Evolutionary conservation across 1,139 yeast species (phyloP).

Genomic region (Hansenula anomala): DNA sequence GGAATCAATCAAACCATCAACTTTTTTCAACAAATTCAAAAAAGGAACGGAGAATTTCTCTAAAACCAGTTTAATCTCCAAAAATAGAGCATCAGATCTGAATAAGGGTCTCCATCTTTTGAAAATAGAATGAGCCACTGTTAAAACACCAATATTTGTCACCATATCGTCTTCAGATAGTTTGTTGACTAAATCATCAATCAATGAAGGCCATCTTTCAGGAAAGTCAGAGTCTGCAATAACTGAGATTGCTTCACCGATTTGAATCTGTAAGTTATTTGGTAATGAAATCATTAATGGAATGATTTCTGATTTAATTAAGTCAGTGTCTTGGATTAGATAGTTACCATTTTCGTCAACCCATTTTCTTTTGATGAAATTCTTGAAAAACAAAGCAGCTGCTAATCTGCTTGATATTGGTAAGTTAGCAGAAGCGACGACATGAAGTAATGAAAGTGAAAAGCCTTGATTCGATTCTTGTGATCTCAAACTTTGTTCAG

Average conservation of each 20-base stretch:
- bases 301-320: constrained; percentile 73
- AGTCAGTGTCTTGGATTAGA: constrained; percentile 61
- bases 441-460: constrained; percentile 66
- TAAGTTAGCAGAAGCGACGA: constrained; percentile 62
- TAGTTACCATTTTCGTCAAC: constrained; percentile 84
- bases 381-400: constrained; percentile 87
- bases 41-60: constrained; percentile 85
- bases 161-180: constrained; percentile 58
- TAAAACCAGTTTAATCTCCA: constrained; percentile 83
- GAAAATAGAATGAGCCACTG: constrained; percentile 93
- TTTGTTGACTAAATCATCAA: constrained; percentile 70
- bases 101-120: constrained; percentile 95
- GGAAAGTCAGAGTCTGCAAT: constrained; percentile 98
- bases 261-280: constrained; percentile 70
- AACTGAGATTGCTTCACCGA: constrained; percentile 88
- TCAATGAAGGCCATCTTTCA: constrained; percentile 73
- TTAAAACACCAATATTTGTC: constrained; percentile 78
- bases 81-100: constrained; percentile 83
- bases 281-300: constrained; percentile 82
- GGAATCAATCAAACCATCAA: constrained; percentile 60
- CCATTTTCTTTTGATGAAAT: constrained; percentile 82
- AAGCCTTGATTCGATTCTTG: constrained; percentile 71
- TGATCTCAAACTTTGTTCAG: constrained; percentile 54
- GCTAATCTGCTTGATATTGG: constrained; percentile 68
- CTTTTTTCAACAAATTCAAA: constrained; percentile 55